These are phyloP conservation scores for Fusarium anthophilum DNA, from an alignment of 2,329 filamentous ascomycete species.

Conservation along the genomic window DNA sequence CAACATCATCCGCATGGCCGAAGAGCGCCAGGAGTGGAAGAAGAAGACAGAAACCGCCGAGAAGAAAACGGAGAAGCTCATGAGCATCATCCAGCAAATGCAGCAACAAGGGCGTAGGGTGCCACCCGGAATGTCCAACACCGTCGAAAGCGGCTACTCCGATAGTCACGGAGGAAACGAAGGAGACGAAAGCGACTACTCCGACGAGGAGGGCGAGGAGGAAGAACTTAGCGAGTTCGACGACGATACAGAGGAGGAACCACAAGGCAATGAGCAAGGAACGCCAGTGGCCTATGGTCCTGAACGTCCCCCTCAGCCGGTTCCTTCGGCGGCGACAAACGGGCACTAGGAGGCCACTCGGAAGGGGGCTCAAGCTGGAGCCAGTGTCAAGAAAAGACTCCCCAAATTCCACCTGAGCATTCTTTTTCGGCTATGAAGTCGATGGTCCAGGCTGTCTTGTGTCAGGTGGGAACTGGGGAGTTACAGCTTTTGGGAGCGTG, in stretches of 20 bases:
- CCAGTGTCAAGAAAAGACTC: neutral
- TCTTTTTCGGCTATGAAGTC: neutral
- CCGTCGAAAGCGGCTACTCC: slow-evolving; percentile 68
- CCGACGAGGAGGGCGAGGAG: slow-evolving; percentile 69
- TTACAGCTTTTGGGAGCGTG: slow-evolving; percentile 11
- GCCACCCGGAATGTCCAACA: slow-evolving; percentile 69
- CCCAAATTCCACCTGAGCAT: neutral
- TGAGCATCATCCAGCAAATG: slow-evolving; percentile 95
- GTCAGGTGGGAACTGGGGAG: neutral
- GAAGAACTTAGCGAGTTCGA: slow-evolving; percentile 73
- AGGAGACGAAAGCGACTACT: slow-evolving; percentile 71
- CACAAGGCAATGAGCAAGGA: slow-evolving; percentile 48
- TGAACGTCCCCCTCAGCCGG: slow-evolving; percentile 56
- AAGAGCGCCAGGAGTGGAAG: slow-evolving; percentile 86
- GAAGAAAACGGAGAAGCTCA: slow-evolving; percentile 90
- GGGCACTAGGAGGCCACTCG: slow-evolving; percentile 52
- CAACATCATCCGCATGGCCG: slow-evolving; percentile 97
- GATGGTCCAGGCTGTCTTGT: neutral
- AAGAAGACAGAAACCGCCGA: slow-evolving; percentile 65
- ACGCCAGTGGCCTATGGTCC: slow-evolving; percentile 57
- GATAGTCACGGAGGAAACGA: slow-evolving; percentile 59
- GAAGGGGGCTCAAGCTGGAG: slow-evolving; percentile 23
- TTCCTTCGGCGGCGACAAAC: slow-evolving; percentile 51
- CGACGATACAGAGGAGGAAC: slow-evolving; percentile 66
- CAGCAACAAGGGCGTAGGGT: slow-evolving; percentile 89